Percentiles rank a stretch among this genome's conserved stretches.
These are phyloP conservation scores for Tubosaeta brunneosetosa DNA, from an alignment of 768 basidiomycete species.

Conservation along the genomic window DNA sequence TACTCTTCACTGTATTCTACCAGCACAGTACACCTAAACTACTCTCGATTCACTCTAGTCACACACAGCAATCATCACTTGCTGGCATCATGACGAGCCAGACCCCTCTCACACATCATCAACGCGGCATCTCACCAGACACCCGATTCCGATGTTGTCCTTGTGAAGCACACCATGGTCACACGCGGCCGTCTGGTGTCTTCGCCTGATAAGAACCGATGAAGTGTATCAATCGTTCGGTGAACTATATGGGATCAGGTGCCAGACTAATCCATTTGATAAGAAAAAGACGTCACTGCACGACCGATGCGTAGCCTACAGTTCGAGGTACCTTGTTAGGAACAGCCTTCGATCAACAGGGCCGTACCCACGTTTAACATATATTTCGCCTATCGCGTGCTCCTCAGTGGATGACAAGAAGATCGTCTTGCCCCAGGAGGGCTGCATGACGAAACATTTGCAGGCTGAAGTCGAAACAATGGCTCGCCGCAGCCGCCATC, in stretches of 20 bases:
- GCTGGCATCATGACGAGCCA: neutral
- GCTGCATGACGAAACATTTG: slow-evolving; percentile 14
- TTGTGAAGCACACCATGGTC: slow-evolving; percentile 3
- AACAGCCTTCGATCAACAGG: neutral
- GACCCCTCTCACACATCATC: neutral
- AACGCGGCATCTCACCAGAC: slow-evolving; percentile 7
- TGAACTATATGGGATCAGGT: slow-evolving; percentile 15
- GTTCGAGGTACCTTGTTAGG: neutral
- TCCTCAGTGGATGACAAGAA: slow-evolving; percentile 43
- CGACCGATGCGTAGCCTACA: slow-evolving; percentile 29
- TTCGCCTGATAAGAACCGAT: slow-evolving; percentile 17
- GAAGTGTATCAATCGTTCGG: slow-evolving; percentile 16
- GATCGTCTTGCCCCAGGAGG: slow-evolving; percentile 18
- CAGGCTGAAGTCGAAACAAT: slow-evolving; percentile 22
- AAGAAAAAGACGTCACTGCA: slow-evolving; percentile 35
- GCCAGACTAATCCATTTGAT: slow-evolving; percentile 24
- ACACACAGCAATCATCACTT: neutral
- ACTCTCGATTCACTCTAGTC: neutral
- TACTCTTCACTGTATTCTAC: slow-evolving; percentile 16
- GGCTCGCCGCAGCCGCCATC: slow-evolving; percentile 24
- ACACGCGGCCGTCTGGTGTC: neutral
- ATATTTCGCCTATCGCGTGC: slow-evolving; percentile 25
- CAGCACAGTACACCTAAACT: slow-evolving; percentile 2
- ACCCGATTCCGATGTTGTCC: slow-evolving; percentile 3
- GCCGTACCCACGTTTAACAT: slow-evolving; percentile 10